Evolutionary conservation across 176 grass and related monocot species (phyloP).

Genomic region (Oryza brachyantha): DNA sequence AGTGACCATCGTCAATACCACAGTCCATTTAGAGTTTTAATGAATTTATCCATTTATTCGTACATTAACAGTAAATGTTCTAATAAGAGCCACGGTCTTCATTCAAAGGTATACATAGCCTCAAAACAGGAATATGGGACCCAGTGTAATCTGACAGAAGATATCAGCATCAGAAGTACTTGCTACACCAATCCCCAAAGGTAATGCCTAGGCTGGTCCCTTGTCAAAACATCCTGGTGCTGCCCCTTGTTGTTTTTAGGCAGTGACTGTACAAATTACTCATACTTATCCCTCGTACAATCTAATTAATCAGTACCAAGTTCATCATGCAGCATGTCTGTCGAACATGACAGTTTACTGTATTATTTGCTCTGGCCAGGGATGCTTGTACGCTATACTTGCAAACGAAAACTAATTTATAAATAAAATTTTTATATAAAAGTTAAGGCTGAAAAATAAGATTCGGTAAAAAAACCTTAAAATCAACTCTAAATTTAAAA

Average conservation of each 20-base stretch:
- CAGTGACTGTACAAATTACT: background rate
- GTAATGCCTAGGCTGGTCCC: background rate
- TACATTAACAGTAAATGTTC: background rate
- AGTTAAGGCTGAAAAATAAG: too few species aligned
- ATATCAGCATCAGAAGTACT: background rate
- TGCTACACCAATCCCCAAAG: background rate
- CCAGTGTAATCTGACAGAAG: background rate
- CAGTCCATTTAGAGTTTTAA: background rate
- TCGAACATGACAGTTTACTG: background rate
- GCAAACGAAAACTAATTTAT: too few species aligned
- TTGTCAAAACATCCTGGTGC: background rate
- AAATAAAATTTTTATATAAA: too few species aligned
- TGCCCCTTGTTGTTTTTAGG: background rate
- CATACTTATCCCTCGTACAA: too few species aligned
- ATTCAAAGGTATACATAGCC: background rate
- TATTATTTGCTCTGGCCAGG: background rate
- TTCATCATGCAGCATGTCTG: too few species aligned
- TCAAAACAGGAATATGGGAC: background rate
- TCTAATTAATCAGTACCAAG: background rate
- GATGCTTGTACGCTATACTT: too few species aligned
- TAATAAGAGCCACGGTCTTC: background rate
- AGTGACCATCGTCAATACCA: background rate
- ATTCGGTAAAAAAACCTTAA: too few species aligned
- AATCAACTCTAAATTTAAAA: too few species aligned
- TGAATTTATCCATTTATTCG: background rate